Evolutionary conservation across 495 filamentous ascomycete genomes (phyloP).

Genomic region (Parathielavia appendiculata): DNA sequence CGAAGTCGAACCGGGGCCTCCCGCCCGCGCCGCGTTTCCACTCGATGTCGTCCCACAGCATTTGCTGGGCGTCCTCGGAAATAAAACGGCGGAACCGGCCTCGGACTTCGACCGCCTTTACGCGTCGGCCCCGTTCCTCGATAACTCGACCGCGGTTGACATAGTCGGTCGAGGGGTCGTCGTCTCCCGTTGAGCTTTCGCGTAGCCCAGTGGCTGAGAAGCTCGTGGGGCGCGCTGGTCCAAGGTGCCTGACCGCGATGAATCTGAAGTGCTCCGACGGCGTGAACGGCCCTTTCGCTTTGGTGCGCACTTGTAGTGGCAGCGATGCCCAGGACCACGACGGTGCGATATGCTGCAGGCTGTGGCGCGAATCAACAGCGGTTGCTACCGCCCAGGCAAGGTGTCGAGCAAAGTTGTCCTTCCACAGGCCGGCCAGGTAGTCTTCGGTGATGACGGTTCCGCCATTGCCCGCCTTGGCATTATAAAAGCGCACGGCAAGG

Average conservation of each 20-base stretch:
- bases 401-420: slow-evolving; percentile 28
- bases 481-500: slow-evolving; percentile 33
- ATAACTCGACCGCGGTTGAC: slow-evolving; percentile 16
- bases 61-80: slow-evolving; percentile 14
- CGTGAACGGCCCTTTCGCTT: slow-evolving; percentile 22
- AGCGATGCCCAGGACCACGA: slow-evolving; percentile 34
- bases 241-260: slow-evolving; percentile 6
- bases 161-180: not conserved
- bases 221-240: not conserved
- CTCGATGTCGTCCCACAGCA: slow-evolving; percentile 24
- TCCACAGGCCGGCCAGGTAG: slow-evolving; percentile 32
- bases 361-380: slow-evolving; percentile 15
- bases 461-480: slow-evolving; percentile 25
- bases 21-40: slow-evolving; percentile 13
- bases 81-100: slow-evolving; percentile 31
- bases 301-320: slow-evolving; percentile 22
- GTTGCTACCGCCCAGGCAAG: slow-evolving; percentile 28
- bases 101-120: slow-evolving; percentile 25
- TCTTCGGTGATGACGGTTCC: slow-evolving; percentile 22
- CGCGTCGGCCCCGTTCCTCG: slow-evolving; percentile 25
- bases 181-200: not conserved
- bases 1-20: slow-evolving; percentile 24
- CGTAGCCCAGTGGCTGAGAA: not conserved
- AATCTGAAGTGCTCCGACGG: slow-evolving; percentile 26
- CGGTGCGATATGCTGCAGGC: slow-evolving; percentile 27